Base-by-base conservation (phyloP, 345 rosid species). In the Sisymbrium irio region DNA sequence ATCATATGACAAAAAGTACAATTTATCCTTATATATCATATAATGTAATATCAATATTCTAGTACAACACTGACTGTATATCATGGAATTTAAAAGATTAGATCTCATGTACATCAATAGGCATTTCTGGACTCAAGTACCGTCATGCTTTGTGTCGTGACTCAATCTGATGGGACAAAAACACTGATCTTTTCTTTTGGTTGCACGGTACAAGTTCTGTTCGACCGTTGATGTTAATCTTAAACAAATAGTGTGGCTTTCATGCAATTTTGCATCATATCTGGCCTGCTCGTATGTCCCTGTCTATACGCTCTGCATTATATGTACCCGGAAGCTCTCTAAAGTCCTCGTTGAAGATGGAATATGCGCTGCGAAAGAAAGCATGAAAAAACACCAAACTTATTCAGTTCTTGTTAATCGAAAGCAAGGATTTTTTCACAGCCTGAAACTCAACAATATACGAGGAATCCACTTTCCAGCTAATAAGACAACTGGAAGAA, bases 251-350 rank as follows among this genome's bases (percentile, higher is more conserved):
- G 32, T 49, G 50, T 49, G 50, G 57, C 19, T 18, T 40, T 42
- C 30, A 27, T 50, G 41, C 6, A 42, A 32, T 4, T 62, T 22
- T 32, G 64, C 55, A 67, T 89, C 87, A 87, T 58, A 87, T 65
- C 77, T 84, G 96, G 76, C 96, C 98, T 17, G 92, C 81, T 47
- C 96, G 82, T 57, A 90, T 72, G 78, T 89, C 89, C 77, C 94
- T 80, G 59, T 89, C 96, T 51, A 92, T 80, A 40, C 86, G 86
- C 62, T 92, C 95, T 46, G 96, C 98, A 56, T 89, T 92, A 25
- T 88, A 85, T 60, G 96, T 92, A 47, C 98, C 96, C 0, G 96
- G 95, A 78, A 92, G 95, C 91, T 89, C 98, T 84, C 93, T 85
- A 55, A 92, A 92, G 78, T 86, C 96, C 67, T 90, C 92, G 37